Base-by-base conservation (phyloP, 176 grass and related monocot species). In the Calamus simplicifolius region DNA sequence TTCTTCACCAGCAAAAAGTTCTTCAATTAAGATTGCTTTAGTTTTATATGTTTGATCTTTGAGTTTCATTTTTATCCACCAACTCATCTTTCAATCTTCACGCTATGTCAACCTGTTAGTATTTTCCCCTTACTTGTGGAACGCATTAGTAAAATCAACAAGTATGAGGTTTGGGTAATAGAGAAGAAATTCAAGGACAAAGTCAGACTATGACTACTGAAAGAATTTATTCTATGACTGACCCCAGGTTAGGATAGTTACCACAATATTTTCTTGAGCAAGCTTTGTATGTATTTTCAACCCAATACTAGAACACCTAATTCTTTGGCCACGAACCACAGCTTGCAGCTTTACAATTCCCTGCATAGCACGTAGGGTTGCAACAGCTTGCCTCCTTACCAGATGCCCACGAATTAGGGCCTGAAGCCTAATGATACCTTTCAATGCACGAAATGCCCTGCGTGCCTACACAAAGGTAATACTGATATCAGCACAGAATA, bases 341-440 rank as follows among this genome's bases (percentile, higher is more conserved):
- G 93, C 73, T 72, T 97, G 93, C 55, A 91, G 63, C 72, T 82
- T 91, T 55, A 91, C 66, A 62, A 97, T 85, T 48, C 77, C 49
- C 76, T 73, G 80, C 48, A 83, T 85, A 62, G 76, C 58, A 67
- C 12, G 78, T 69, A 97, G 84, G 30, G 93, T 88, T 60, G 78
- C 71, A 78, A 80, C 69, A 70, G 87, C 87, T 57, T 97, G 93
- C 63, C 93, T 79, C 73, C 93, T 82, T 48, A 97, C 93, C 79
- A 97, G 84, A 79, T 91, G 84, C 21, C 93, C 93, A 23, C 87
- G 80, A 67, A 90, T 91, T 73, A 97, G 66, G 54, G 93, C 84
- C 63, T 97, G 93, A 29, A 97, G 66, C 80, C 87, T 91, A 72
- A 97, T 88, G 62, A 97, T 97, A 57, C 84, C 93, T 83, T 91